Base-by-base conservation (phyloP, 2,329 filamentous ascomycete genomes). In the Passalora sequoiae region DNA sequence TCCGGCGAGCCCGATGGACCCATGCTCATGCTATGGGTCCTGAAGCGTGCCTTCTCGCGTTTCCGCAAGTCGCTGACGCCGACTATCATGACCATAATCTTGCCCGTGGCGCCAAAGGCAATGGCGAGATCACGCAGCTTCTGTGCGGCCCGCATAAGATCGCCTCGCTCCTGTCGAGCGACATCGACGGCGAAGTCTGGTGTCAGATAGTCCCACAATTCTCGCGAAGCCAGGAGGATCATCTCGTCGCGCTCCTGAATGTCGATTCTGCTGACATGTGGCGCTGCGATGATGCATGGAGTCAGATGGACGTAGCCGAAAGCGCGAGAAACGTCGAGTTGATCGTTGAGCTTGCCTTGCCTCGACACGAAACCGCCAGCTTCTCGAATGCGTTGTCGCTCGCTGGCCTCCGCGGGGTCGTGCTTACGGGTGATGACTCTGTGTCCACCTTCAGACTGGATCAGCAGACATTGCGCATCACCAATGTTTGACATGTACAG, bases 41-140 rank as follows among this genome's bases (percentile, higher is more conserved):
- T 78, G 64, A 85, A 70, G 68, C 83, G 66, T 40, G 83, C 85
- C 51, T 85, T 79, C 62, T 94, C 86, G 44, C 88, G 80, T 61
- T 86, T 86, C 68, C 94, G 91, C 41, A 98, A 71, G 60, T 97
- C 89, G 43, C 85, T 83, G 27, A 98, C 85, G 43, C 89, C 91
- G 42, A 98, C 82, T 73, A 98, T 87, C 91, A 97, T 97, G 32
- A 98, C 88, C 89, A 97, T 97, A 51, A 97, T 86, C 69, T 98
- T 98, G 60, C 84, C 84, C 1, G 83, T 89, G 9, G 91, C 87
- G 40, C 92, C 92, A 63, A 96, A 97, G 1, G 91, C 88, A 62
- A 98, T 95, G 30, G 92, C 92, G 42, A 97, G 73, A 69, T 98
- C 92, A 46, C 92, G 82, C 22, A 98, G 76, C 68, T 94, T 95